A percentile compares a stretch with the other conserved stretches of the same genome.
phyloP scores from a whole-genome alignment of 345 rosid species.

The Salix brachista region DNA sequence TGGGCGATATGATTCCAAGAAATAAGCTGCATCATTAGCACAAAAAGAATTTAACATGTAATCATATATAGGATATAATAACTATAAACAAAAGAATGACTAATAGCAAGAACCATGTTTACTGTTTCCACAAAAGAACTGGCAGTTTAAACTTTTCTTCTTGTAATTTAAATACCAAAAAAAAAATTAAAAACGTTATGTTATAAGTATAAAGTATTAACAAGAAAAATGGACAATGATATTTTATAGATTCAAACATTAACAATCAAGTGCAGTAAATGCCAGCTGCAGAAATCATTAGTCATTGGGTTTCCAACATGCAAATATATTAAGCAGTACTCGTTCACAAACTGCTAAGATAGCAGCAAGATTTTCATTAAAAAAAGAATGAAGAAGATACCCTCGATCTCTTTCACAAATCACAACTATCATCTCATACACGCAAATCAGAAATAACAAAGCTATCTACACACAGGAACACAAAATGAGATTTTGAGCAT shows the following conservation, averaged over 20 bases:
- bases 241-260: background rate
- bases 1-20: constrained; percentile 92
- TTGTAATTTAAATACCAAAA: too few relatives aligned
- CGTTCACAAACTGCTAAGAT: background rate
- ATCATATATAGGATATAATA: background rate
- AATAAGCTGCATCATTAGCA: constrained; percentile 57
- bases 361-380: background rate
- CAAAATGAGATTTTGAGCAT: background rate
- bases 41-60: background rate
- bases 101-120: background rate
- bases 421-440: background rate
- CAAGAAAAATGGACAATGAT: background rate
- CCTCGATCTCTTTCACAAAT: background rate
- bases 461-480: background rate
- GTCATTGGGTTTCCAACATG: background rate
- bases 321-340: background rate
- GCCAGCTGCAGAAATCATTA: background rate
- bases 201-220: background rate
- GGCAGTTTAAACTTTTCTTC: background rate
- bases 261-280: background rate
- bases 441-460: background rate
- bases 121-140: background rate
- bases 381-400: background rate
- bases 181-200: background rate
- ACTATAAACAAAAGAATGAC: background rate